Base-by-base conservation (phyloP, 192 early-diverging fungal species). In the Podila clonocystis region DNA sequence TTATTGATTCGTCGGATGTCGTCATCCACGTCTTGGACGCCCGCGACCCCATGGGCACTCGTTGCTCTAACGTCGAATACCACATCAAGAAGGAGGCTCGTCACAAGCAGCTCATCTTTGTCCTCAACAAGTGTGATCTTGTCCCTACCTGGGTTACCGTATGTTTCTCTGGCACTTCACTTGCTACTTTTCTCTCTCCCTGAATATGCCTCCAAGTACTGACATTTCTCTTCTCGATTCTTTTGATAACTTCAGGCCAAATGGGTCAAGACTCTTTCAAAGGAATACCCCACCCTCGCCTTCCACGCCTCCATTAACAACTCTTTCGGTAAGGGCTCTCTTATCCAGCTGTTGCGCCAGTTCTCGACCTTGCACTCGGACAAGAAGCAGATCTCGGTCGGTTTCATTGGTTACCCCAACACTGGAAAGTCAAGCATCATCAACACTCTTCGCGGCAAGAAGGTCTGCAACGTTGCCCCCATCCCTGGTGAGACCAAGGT, bases 71-170 rank as follows among this genome's bases (percentile, higher is more conserved):
- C 64, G 96, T 99, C 9, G 97, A 98, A 80, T 91, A 92, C 75
- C 94, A 95, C 72, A 83, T 99, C 22, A 93, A 94, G 80, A 93
- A 96, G 65, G 98, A 99, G 77, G 94, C 92, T 22, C 89, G 91
- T 38, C 97, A 98, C 89, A 99, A 99, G 86, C 97, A 99, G 71
- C 66, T 99, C 67, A 89, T 98, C 30, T 99, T 94, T 82, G 89
- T 99, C 26, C 88, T 99, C 36, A 99, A 99, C 91, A 99, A 99
- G 86, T 97, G 96, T 70, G 98, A 99, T 87, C 85, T 99, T 69
- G 96, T 99, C 6, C 98, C 98, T 22, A 98, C 97, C 26, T 99
- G 98, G 98, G 96, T 96, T 24, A 98, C 98, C 34, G 94, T 93
- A 82, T 74, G 87, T 85, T 15, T 45, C 52, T 48, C 29, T 55